Evolutionary conservation across 192 early-diverging fungal species (phyloP).

Genomic region (Coemansia umbellata): DNA sequence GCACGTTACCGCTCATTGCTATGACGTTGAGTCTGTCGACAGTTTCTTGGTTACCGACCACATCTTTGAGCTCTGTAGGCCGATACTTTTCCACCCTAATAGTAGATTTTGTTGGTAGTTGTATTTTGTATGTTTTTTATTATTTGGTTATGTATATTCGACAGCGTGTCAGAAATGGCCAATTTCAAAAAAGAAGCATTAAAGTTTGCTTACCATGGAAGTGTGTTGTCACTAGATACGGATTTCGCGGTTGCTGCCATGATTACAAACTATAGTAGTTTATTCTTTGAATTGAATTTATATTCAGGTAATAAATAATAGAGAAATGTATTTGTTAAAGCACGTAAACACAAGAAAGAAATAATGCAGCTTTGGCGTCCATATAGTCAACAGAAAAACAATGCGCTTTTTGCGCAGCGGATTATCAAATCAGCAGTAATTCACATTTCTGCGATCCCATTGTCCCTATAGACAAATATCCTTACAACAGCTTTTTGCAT

Average conservation of each 20-base stretch:
- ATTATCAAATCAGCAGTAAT: too few species aligned
- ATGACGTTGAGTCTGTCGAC: slow-evolving; percentile 81
- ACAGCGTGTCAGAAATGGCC: background rate
- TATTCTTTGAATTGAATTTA: too few species aligned
- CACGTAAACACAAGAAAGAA: too few species aligned
- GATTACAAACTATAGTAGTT: too few species aligned
- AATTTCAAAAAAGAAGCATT: background rate
- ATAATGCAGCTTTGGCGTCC: too few species aligned
- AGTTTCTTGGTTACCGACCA: slow-evolving; percentile 94
- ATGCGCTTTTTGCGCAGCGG: too few species aligned
- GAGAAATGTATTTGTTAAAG: too few species aligned
- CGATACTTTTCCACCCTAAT: slow-evolving; percentile 88
- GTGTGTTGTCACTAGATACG: slow-evolving; percentile 20
- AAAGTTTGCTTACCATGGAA: slow-evolving; percentile 35
- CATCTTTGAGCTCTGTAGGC: slow-evolving; percentile 76
- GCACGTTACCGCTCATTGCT: slow-evolving; percentile 89
- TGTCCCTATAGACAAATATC: too few species aligned
- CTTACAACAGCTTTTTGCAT: slow-evolving; percentile 6
- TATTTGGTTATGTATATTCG: background rate
- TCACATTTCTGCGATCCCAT: too few species aligned
- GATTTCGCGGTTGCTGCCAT: slow-evolving; percentile 8
- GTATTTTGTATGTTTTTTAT: background rate
- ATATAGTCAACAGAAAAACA: too few species aligned
- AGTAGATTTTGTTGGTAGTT: background rate
- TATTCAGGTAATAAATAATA: too few species aligned